These are phyloP conservation scores for Carex pumila DNA, from an alignment of 176 grass and related monocot genomes.

Conservation along the genomic window DNA sequence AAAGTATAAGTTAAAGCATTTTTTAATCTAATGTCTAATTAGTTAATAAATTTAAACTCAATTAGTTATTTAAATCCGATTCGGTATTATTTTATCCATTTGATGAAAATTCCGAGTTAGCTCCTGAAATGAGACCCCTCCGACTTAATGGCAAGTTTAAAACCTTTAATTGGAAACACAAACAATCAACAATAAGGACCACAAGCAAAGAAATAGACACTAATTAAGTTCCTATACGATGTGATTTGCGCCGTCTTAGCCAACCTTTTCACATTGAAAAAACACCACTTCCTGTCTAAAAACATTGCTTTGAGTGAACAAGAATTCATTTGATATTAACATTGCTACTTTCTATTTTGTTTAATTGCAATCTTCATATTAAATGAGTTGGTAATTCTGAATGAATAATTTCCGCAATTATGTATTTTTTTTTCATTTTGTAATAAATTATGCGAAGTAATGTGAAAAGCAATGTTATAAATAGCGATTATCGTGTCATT, in stretches of 20 bases:
- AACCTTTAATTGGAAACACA: background rate
- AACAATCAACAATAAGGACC: background rate
- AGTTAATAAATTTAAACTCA: too few species aligned
- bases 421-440: background rate
- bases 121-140: background rate
- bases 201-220: background rate
- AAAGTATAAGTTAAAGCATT: too few species aligned
- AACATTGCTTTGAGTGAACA: background rate
- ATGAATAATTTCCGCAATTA: background rate
- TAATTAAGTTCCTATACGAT: background rate
- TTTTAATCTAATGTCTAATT: too few species aligned
- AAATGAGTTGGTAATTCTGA: background rate
- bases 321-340: background rate
- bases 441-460: background rate
- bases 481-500: too few species aligned
- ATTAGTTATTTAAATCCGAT: too few species aligned
- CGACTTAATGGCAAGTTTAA: background rate
- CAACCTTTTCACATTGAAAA: conserved; percentile 11
- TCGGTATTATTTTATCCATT: too few species aligned
- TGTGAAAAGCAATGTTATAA: background rate
- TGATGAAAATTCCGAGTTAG: too few species aligned
- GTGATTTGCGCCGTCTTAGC: background rate
- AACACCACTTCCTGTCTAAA: background rate
- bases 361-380: background rate
- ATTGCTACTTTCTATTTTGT: background rate